These are phyloP conservation scores for Trichoderma oligosporum DNA, from an alignment of 2,329 filamentous ascomycete genomes.

Conservation along the genomic window DNA sequence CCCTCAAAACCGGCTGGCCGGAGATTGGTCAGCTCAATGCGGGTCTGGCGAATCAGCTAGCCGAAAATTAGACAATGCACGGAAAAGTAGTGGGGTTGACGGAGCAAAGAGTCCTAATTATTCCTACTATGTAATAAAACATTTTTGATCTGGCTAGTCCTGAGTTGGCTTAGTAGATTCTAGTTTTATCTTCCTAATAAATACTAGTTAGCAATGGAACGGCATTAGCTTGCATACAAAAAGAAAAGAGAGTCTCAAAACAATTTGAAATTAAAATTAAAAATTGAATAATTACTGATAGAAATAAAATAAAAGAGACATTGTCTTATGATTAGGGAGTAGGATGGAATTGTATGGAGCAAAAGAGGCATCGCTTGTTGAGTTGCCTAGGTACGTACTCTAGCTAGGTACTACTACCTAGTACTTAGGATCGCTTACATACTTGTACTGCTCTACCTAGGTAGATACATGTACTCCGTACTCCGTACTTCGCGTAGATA, in stretches of 20 bases:
- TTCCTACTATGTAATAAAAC: not conserved
- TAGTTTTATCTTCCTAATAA: not conserved
- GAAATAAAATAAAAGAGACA: not conserved
- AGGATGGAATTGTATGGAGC: too few species aligned
- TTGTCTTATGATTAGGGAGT: too few species aligned
- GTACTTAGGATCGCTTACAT: too few species aligned
- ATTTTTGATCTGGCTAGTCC: not conserved
- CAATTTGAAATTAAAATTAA: not conserved
- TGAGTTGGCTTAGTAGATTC: not conserved
- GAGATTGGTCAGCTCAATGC: slow-evolving; percentile 2
- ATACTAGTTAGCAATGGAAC: too few species aligned
- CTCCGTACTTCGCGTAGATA: too few species aligned
- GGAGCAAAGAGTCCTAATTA: slow-evolving; percentile 11
- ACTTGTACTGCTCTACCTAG: too few species aligned
- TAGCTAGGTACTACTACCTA: too few species aligned
- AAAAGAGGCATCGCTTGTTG: too few species aligned
- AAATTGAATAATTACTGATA: too few species aligned
- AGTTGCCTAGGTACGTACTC: too few species aligned
- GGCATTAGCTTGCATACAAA: too few species aligned
- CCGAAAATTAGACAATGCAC: not conserved
- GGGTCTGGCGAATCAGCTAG: not conserved
- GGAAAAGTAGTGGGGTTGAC: not conserved
- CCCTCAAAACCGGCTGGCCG: not conserved
- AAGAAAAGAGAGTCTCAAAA: not conserved
- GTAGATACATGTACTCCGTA: too few species aligned